A percentile compares a stretch with the other conserved stretches of the same genome.
Conservation (phyloP, 305 asterid genomes). For the Withania somnifera region DNA sequence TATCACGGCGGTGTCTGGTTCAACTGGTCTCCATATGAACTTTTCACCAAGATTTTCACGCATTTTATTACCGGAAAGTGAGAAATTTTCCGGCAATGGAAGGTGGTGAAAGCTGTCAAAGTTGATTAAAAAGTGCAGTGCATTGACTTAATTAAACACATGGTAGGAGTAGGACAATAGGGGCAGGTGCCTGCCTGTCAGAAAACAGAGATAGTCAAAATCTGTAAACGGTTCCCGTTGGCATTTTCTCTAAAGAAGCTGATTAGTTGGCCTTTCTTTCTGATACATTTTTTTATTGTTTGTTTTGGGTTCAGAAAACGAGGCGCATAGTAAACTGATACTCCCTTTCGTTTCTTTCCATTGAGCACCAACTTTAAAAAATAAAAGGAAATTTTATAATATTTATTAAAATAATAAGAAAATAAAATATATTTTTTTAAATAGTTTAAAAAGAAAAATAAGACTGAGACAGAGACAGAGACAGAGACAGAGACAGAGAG, state of each 20-base stretch:
- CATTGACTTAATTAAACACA: not conserved
- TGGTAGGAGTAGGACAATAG: not conserved
- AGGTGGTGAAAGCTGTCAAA: not conserved
- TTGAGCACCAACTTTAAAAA: too few relatives aligned
- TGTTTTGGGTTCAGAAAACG: not conserved
- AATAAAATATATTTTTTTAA: too few relatives aligned
- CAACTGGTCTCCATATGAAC: not conserved
- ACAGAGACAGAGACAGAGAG: too few relatives aligned
- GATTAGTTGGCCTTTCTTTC: not conserved
- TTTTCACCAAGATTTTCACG: too few relatives aligned
- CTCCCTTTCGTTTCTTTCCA: too few relatives aligned
- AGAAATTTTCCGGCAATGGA: not conserved
- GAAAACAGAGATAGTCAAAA: not conserved
- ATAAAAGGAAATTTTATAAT: too few relatives aligned
- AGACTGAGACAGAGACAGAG: too few relatives aligned
- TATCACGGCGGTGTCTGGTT: not conserved
- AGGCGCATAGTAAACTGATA: not conserved
- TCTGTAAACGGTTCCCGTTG: not conserved
- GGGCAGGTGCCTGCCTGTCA: not conserved
- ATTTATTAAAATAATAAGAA: too few relatives aligned
- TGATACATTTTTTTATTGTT: not conserved
- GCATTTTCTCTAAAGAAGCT: too few relatives aligned
- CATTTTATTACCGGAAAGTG: too few relatives aligned
- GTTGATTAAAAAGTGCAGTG: not conserved
- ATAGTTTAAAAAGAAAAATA: too few relatives aligned